Base-by-base conservation (phyloP, 768 basidiomycete genomes). In the Rhizopogon sp. region DNA sequence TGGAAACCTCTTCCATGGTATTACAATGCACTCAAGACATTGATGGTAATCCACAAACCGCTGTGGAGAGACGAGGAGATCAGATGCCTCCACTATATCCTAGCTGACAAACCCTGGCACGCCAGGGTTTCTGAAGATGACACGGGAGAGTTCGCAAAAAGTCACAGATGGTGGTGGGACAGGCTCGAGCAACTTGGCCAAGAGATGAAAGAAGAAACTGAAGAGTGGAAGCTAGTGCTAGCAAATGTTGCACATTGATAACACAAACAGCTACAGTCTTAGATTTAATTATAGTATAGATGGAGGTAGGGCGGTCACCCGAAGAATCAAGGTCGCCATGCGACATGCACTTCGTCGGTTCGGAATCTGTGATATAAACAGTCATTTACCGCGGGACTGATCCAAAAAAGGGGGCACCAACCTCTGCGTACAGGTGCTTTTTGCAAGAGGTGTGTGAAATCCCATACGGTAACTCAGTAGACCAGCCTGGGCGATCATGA, bases 401-500 rank as follows among this genome's bases (percentile, higher is more conserved):
- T 20, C 42, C 10, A 35, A 17, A n/a, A 53, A 22, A 20, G 13
- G 11, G 9, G 51, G 9, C 7, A 50, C 77, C 61, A 56, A 90
- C 93, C 96, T 80, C 73, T 99, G 97, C 6, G 95, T 98, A 64
- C 93, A 95, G 35, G 83, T 88, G 53, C 87, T 94, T 64, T 96
- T 82, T 28, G 79, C 68, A 29, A 98, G 65, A 2, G 87, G 79
- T 0, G 94, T 98, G 45, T 73, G 71, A 57, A 84, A 79, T 25
- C 96, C 97, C 93, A 95, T 98, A 2, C 97, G 81, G 68, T 84
- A 93, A 58, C 87, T 84, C 39, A 99, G 77, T 29, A 99, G 79
- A 5, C 97, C 97, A 6, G 97, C 97, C 66, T 99, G 97, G 2
- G 97, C 96, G 53, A 99, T 98, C 97, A 99, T 99, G 62, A 98